phyloP scores from a whole-genome alignment of 331 rosid genomes.

The Arachis monticola region DNA sequence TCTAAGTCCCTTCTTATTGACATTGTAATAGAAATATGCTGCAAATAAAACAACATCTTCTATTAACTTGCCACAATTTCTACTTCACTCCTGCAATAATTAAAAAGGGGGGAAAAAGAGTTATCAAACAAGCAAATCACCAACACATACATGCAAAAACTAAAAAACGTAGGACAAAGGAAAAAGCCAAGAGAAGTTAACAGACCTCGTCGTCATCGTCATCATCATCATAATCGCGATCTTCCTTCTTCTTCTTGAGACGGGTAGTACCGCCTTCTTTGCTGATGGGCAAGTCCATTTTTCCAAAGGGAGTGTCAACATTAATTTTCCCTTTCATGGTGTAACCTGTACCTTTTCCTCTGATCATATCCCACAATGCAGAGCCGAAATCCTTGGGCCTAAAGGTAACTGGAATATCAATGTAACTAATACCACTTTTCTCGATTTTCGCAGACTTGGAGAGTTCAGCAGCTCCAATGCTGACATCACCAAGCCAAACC shows the following conservation, averaged over 20 bases:
- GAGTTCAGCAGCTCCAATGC: constrained; percentile 81
- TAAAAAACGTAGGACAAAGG: constrained; percentile 1
- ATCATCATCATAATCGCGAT: constrained; percentile 56
- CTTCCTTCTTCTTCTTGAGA: constrained; percentile 80
- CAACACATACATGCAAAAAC: constrained; percentile 12
- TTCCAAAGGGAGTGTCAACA: constrained; percentile 93
- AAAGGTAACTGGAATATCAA: constrained; percentile 82
- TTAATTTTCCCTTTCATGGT: constrained; percentile 72
- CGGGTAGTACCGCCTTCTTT: constrained; percentile 93
- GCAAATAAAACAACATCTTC: constrained; percentile 36
- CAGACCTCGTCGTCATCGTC: constrained; percentile 67
- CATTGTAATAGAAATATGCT: constrained; percentile 26
- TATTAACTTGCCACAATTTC: constrained; percentile 17
- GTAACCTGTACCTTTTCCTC: constrained; percentile 90
- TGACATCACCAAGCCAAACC: constrained; percentile 86
- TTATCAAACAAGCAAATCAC: constrained; percentile 24
- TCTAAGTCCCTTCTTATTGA: constrained; percentile 31
- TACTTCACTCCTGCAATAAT: constrained; percentile 50
- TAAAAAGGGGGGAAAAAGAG: constrained; percentile 4
- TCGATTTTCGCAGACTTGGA: constrained; percentile 66
- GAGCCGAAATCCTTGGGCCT: constrained; percentile 95
- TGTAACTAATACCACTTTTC: constrained; percentile 59
- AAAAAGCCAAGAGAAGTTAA: constrained; percentile 29
- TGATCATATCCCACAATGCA: constrained; percentile 97
- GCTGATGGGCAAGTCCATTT: constrained; percentile 88